Evolutionary conservation across 352 stramenopile species (phyloP).

Genomic region (Peronospora belbahrii): DNA sequence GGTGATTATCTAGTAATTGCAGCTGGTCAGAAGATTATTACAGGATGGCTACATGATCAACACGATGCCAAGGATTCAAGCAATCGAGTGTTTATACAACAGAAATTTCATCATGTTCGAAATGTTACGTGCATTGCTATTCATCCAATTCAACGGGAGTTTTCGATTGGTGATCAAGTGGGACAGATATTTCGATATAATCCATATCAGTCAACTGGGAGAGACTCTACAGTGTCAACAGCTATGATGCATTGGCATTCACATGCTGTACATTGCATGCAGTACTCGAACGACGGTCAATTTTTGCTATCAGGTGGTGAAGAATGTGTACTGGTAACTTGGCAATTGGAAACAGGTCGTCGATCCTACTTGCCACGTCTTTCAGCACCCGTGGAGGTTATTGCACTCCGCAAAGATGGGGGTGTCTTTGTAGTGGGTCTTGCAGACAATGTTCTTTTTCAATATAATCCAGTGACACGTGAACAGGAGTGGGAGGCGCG

Average conservation of each 20-base stretch:
- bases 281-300: conserved; percentile 69
- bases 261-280: conserved; percentile 61
- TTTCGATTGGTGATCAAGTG: conserved; percentile 50
- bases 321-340: conserved; percentile 82
- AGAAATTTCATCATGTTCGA: conserved; percentile 41
- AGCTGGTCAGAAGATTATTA: conserved; percentile 30
- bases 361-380: conserved; percentile 74
- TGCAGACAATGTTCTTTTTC: conserved; percentile 64
- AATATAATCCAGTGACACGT: conserved; percentile 77
- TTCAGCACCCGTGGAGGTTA: conserved; percentile 44
- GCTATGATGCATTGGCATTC: conserved; percentile 84
- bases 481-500: conserved; percentile 68
- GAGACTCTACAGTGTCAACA: conserved; percentile 8
- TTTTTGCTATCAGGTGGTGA: conserved; percentile 79
- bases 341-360: conserved; percentile 72
- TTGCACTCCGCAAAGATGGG: conserved; percentile 45
- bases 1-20: conserved; percentile 51
- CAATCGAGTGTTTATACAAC: conserved; percentile 23
- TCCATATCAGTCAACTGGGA: conserved; percentile 1
- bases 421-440: conserved; percentile 58
- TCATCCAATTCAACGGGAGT: conserved; percentile 40
- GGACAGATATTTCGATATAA: conserved; percentile 65
- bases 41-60: conserved; percentile 28
- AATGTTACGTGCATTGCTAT: conserved; percentile 57
- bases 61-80: conserved; percentile 15